Conservation (phyloP, 2,329 filamentous ascomycete genomes). For the Aciculosporium take region DNA sequence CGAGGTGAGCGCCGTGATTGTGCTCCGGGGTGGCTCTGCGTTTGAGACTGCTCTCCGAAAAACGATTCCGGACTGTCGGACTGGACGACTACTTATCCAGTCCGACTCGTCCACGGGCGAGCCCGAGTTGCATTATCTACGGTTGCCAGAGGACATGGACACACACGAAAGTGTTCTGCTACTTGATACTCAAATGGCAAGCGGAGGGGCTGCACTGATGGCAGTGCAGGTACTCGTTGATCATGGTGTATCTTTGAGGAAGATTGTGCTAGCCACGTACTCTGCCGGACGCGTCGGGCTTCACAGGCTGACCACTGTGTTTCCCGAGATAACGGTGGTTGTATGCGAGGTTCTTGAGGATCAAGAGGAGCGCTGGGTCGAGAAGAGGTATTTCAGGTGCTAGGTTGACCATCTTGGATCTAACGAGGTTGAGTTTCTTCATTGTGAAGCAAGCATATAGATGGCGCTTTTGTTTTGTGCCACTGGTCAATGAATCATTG, state of each 20-base stretch:
- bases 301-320: constrained; percentile 75
- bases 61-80: constrained; percentile 84
- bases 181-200: constrained; percentile 88
- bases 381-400: constrained; percentile 81
- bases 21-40: constrained; percentile 77
- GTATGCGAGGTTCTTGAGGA: constrained; percentile 71
- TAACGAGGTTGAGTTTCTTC: too few species aligned
- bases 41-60: constrained; percentile 79
- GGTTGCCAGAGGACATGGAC: constrained; percentile 59
- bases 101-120: constrained; percentile 75
- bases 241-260: constrained; percentile 72
- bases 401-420: too few species aligned
- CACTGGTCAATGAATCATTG: too few species aligned
- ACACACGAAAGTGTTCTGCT: constrained; percentile 70
- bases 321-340: constrained; percentile 74
- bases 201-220: constrained; percentile 77
- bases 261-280: constrained; percentile 87
- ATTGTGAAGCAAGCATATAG: too few species aligned
- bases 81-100: constrained; percentile 80
- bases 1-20: constrained; percentile 70
- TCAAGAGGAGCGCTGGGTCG: constrained; percentile 77
- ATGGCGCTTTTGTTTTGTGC: too few species aligned
- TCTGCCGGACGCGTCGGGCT: constrained; percentile 74
- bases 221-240: constrained; percentile 91
- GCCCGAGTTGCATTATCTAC: constrained; percentile 82